Conservation (phyloP, 306 rosid species). For the Medicago truncatula region DNA sequence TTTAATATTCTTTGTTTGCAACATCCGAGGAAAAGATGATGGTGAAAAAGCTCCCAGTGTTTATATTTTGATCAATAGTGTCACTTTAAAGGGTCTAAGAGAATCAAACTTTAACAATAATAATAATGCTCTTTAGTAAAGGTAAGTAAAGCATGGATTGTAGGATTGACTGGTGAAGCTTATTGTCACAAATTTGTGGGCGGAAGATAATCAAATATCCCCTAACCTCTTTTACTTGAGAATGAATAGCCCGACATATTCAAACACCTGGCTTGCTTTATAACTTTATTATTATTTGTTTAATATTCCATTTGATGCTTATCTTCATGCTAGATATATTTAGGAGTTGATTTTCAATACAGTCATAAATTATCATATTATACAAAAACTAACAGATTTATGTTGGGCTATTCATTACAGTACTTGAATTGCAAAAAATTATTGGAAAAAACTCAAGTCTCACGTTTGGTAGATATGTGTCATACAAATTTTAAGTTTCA, state of each 20-base stretch:
- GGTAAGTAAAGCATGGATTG: slow-evolving; percentile 17
- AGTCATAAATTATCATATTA: background rate
- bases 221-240: background rate
- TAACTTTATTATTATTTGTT: slow-evolving; percentile 6
- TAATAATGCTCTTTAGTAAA: slow-evolving; percentile 34
- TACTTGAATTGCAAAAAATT: background rate
- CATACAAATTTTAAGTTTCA: too few species aligned
- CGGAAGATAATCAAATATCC: background rate
- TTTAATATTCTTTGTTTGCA: background rate
- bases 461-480: too few species aligned
- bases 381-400: background rate
- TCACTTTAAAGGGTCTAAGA: slow-evolving; percentile 24
- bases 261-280: slow-evolving; percentile 12
- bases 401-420: too few species aligned
- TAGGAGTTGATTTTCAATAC: background rate
- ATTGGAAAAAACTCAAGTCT: too few species aligned
- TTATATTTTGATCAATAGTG: slow-evolving; percentile 19
- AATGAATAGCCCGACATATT: background rate
- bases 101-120: slow-evolving; percentile 39
- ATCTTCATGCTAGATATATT: background rate
- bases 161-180: slow-evolving; percentile 24
- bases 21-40: slow-evolving; percentile 1
- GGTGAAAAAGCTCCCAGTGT: background rate
- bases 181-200: slow-evolving; percentile 36
- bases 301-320: slow-evolving; percentile 1